phyloP scores from a whole-genome alignment of 371 early-diverging fungal species.

The Mucor circinelloides region DNA sequence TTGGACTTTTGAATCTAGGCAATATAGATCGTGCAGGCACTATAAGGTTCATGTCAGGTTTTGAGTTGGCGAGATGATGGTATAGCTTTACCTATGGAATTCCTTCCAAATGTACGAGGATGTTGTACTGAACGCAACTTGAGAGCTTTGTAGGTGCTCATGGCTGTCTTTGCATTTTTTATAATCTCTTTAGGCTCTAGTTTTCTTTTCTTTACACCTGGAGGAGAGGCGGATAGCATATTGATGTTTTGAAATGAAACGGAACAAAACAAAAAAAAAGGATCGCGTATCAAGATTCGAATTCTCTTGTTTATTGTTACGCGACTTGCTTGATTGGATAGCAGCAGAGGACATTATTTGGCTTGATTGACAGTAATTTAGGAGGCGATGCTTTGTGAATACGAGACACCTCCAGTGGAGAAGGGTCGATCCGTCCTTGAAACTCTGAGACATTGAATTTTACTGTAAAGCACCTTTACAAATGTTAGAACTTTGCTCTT shows the following conservation, averaged over 20 bases:
- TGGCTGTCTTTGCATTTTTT: not conserved
- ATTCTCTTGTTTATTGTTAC: not conserved
- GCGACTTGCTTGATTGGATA: not conserved
- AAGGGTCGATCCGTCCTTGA: too few relatives aligned
- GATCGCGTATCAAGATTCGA: not conserved
- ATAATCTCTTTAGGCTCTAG: not conserved
- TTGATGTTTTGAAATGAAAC: not conserved
- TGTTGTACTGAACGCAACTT: not conserved
- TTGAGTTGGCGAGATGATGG: not conserved
- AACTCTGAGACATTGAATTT: too few relatives aligned
- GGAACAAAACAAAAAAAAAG: not conserved
- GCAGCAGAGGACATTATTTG: not conserved
- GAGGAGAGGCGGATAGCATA: not conserved
- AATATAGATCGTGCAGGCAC: conserved; percentile 16
- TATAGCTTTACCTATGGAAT: not conserved
- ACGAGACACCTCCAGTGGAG: too few relatives aligned
- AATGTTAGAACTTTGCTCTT: too few relatives aligned
- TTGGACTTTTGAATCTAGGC: conserved; percentile 5
- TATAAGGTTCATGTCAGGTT: not conserved
- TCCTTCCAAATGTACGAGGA: conserved; percentile 11
- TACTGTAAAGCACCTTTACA: too few relatives aligned
- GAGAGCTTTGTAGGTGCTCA: not conserved
- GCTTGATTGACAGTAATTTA: not conserved
- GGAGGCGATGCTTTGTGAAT: not conserved
- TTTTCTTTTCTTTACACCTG: not conserved